phyloP scores from a whole-genome alignment of 169 alveolate species.

The Plasmodium coatneyi region DNA sequence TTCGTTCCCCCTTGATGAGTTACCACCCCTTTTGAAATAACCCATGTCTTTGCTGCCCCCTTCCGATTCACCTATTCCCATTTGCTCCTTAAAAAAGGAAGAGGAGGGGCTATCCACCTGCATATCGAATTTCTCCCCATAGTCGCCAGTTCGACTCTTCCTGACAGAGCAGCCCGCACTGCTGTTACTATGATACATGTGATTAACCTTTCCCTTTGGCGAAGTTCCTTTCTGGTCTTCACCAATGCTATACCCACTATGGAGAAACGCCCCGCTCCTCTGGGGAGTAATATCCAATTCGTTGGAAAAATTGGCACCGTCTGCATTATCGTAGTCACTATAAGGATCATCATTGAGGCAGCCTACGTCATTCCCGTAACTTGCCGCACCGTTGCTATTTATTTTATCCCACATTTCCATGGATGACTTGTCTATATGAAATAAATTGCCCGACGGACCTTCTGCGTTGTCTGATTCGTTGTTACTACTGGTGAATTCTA shows the following conservation, averaged over 20 bases:
- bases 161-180: background rate
- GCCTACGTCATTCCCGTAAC: background rate
- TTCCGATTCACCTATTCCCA: background rate
- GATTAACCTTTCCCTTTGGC: background rate
- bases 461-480: constrained; percentile 16
- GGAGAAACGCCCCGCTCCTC: background rate
- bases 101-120: constrained; percentile 10
- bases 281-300: background rate
- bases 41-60: background rate
- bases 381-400: background rate
- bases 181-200: background rate
- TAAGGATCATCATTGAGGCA: background rate
- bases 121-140: background rate
- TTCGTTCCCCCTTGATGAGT: background rate
- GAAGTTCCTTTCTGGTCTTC: background rate
- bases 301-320: background rate
- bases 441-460: background rate
- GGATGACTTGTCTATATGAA: constrained; percentile 24
- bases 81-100: background rate
- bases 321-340: background rate
- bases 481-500: constrained; percentile 32
- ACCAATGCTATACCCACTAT: background rate
- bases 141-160: background rate
- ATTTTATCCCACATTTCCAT: constrained; percentile 11
- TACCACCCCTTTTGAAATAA: constrained; percentile 6